Base-by-base conservation (phyloP, 1,284 basidiomycete genomes). In the Sporisorium iseilematis-ciliati region DNA sequence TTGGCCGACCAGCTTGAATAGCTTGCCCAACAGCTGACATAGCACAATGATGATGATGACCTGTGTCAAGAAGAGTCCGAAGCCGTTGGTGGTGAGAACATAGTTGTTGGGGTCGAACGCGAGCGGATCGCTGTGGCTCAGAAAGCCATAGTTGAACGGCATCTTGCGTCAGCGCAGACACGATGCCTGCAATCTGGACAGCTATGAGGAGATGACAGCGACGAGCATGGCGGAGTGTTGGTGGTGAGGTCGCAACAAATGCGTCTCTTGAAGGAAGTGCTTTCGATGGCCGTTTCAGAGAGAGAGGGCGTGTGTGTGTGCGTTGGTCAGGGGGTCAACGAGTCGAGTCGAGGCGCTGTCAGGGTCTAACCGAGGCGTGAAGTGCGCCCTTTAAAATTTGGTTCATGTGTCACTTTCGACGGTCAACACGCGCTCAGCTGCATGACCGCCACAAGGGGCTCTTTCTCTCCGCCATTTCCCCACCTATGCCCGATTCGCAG, bases 21-120 rank as follows among this genome's bases (percentile, higher is more conserved):
- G 43, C 23, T 64, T 59, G 18, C 76, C 76, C 21, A 78, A 66
- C 29, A 76, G 21, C 42, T 62, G 65, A 54, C 77, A 79, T 21
- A 79, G 59, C 14, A 64, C 46, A 49, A 79, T 74, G 61, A 79
- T 79, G 69, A 79, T 74, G 54, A 65, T 52, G 26, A 75, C 65
- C 29, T 79, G 77, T 1, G 65, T 61, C 45, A 79, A 40, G 31
- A 79, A 78, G 43, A 79, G 71, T 16, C 71, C 75, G 26, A 79
- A 70, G 3, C 77, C 77, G 38, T 78, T 78, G 33, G 71, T 75
- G 40, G 73, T 70, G 42, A 61, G 48, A 14, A 60, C 45, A 23
- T 59, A 65, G 42, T 75, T 73, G 61, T 62, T 65, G 7, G 75
- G 64, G 31, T 78, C 67, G 31, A 75, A 78, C 0, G 42, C 57